A percentile compares a stretch with the other conserved stretches of the same genome.
phyloP scores from a whole-genome alignment of 139 green algal species.

The Chlamydomonas sphaeroides region DNA sequence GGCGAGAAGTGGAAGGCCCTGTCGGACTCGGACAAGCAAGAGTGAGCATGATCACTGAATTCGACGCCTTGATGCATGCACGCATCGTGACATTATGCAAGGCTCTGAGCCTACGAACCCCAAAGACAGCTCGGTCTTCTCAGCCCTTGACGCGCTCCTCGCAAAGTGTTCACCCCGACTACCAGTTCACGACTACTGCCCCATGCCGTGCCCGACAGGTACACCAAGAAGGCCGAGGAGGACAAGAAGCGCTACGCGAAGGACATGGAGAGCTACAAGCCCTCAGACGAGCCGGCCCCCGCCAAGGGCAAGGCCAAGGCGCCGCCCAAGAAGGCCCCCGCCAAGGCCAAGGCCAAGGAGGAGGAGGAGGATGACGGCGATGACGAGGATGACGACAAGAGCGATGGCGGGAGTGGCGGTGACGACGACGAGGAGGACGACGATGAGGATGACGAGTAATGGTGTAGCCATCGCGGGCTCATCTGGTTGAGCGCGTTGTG shows the following conservation, averaged over 20 bases:
- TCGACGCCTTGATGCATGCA: too few relatives aligned
- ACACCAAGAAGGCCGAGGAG: constrained; percentile 39
- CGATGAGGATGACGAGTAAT: constrained; percentile 15
- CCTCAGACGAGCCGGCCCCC: background rate
- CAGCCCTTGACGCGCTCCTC: too few relatives aligned
- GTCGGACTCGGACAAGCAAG: constrained; percentile 73
- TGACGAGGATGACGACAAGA: background rate
- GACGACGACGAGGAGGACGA: constrained; percentile 4
- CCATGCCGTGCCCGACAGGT: too few relatives aligned
- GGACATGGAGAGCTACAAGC: constrained; percentile 77
- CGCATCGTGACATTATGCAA: too few relatives aligned
- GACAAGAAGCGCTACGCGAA: constrained; percentile 72
- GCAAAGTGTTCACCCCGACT: too few relatives aligned
- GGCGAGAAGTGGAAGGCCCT: constrained; percentile 84
- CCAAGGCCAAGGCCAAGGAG: background rate
- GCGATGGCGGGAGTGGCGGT: background rate
- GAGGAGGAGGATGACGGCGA: background rate
- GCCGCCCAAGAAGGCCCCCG: background rate
- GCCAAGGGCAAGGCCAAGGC: constrained; percentile 2
- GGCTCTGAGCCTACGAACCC: too few relatives aligned
- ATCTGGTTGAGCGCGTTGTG: too few relatives aligned
- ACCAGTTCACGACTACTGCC: too few relatives aligned
- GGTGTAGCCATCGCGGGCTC: too few relatives aligned
- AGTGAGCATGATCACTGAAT: too few relatives aligned
- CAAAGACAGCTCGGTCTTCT: too few relatives aligned